Base-by-base conservation (phyloP, 768 basidiomycete genomes). In the Lepiota brunneoincarnata region DNA sequence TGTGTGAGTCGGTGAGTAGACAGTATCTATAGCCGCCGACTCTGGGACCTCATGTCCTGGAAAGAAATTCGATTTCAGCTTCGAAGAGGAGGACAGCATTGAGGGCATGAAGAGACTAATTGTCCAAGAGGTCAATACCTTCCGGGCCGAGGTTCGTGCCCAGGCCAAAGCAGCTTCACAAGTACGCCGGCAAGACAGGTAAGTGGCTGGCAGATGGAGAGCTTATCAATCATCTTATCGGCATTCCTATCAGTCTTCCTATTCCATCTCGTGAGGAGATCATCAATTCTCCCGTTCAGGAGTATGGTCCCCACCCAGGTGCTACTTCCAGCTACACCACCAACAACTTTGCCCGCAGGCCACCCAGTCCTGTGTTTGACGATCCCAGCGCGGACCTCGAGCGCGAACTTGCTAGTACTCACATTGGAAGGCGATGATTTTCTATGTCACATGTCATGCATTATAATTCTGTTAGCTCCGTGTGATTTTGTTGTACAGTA, bases 81-180 rank as follows among this genome's bases (percentile, higher is more conserved):
- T 99, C 62, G 97, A 99, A 72, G 89, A 90, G 59, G 97, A 98
- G 71, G 97, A 99, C 56, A 86, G 84, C 54, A 95, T 96, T 59
- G 93, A 96, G 41, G 97, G 97, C 7, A 99, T 99, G 97, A 92
- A 96, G 72, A 84, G 82, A 58, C 71, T 98, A 67, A 99, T 99
- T 61, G 84, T 98, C 20, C 84, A 95, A 24, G 95, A 98, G 69
- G 96, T 98, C 36, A 84, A 84, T 56, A 67, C 79, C 11, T 98
- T 99, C 84, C 84, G 97, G 35, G 80, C 87, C 7, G 86, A 94
- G 66, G 95, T 98, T 6, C 83, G 96, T 51, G 78, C 81, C n/a
- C 92, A 94, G 63, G 84, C 88, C 11, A 76, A 89, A 35, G 82
- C 82, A 1, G 74, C 83, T 9, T 84, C 84, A 4, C 88, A 89